Evolutionary conservation across 768 basidiomycete species (phyloP).

Genomic region (Chalciporus pseudorubinellus): DNA sequence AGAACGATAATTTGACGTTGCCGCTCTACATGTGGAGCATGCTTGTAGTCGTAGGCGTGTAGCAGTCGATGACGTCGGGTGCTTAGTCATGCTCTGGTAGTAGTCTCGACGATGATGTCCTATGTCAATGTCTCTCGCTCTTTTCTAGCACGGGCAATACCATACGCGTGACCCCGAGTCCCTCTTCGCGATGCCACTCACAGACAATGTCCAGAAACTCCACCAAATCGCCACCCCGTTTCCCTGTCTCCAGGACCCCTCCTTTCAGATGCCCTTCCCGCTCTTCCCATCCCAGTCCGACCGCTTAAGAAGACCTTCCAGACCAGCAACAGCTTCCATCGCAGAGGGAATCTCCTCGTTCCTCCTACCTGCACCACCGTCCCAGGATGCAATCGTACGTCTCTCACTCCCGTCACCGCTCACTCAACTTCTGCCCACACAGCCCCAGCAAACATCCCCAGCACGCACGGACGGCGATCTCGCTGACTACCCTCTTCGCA

Average conservation of each 20-base stretch:
- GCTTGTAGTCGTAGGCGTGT: constrained; percentile 57
- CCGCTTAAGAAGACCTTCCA: constrained; percentile 28
- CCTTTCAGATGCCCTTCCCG: constrained; percentile 34
- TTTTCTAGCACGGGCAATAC: no score
- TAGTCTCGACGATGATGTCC: background rate
- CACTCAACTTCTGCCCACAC: background rate
- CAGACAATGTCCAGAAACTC: constrained; percentile 20
- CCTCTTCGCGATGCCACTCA: constrained; percentile 16
- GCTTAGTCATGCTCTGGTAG: constrained; percentile 22
- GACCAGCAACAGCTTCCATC: constrained; percentile 45
- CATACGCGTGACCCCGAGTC: no score
- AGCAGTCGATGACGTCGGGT: constrained; percentile 12
- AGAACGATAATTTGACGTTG: constrained; percentile 96
- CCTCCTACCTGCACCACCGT: constrained; percentile 39
- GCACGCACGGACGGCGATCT: constrained; percentile 6
- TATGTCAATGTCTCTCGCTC: no score
- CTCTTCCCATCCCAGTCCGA: constrained; percentile 30
- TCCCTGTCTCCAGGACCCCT: constrained; percentile 21
- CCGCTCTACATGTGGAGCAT: constrained; percentile 97
- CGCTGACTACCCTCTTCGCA: constrained; percentile 11
- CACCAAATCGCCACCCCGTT: constrained; percentile 21
- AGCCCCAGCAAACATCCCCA: constrained; percentile 4
- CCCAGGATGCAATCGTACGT: constrained; percentile 14
- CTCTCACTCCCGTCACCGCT: background rate
- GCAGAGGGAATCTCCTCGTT: constrained; percentile 39